Evolutionary conservation across 495 filamentous ascomycete genomes (phyloP).

Genomic region (Neurospora sp.): DNA sequence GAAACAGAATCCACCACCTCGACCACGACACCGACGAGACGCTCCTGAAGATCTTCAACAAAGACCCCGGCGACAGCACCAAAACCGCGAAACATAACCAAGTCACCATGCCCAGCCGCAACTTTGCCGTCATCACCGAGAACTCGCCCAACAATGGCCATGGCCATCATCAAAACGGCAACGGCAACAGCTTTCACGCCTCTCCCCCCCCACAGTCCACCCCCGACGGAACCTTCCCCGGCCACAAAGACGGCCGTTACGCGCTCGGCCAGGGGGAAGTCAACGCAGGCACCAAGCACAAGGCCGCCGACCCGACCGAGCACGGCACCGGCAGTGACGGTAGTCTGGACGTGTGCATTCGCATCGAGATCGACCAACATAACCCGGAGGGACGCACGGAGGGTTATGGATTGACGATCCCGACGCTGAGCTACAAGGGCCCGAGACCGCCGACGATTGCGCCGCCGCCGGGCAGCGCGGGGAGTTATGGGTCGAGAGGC

Average conservation of each 20-base stretch:
- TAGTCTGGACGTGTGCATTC: constrained; percentile 56
- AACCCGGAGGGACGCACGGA: constrained; percentile 52
- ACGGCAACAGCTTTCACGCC: constrained; percentile 7
- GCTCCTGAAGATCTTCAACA: constrained; percentile 74
- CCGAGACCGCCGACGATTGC: constrained; percentile 15
- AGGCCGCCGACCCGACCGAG: constrained; percentile 43
- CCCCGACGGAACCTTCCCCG: constrained; percentile 4
- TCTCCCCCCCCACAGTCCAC: neutral
- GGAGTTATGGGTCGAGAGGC: neutral
- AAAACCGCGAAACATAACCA: constrained; percentile 65
- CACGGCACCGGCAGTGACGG: constrained; percentile 48
- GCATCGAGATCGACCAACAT: constrained; percentile 62
- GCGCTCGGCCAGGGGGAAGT: constrained; percentile 57
- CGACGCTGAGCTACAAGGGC: constrained; percentile 29
- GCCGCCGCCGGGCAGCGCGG: constrained; percentile 5
- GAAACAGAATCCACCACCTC: constrained; percentile 92
- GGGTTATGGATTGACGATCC: constrained; percentile 59
- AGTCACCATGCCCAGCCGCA: constrained; percentile 83
- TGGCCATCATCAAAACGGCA: constrained; percentile 12
- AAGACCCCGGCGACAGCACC: constrained; percentile 59
- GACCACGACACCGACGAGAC: constrained; percentile 80
- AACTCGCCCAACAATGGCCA: constrained; percentile 35
- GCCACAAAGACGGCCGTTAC: constrained; percentile 43
- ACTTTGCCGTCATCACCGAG: constrained; percentile 79
- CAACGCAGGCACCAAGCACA: constrained; percentile 54